These are phyloP conservation scores for Trichoderma sp. DNA, from an alignment of 2,329 filamentous ascomycete species.

Conservation along the genomic window DNA sequence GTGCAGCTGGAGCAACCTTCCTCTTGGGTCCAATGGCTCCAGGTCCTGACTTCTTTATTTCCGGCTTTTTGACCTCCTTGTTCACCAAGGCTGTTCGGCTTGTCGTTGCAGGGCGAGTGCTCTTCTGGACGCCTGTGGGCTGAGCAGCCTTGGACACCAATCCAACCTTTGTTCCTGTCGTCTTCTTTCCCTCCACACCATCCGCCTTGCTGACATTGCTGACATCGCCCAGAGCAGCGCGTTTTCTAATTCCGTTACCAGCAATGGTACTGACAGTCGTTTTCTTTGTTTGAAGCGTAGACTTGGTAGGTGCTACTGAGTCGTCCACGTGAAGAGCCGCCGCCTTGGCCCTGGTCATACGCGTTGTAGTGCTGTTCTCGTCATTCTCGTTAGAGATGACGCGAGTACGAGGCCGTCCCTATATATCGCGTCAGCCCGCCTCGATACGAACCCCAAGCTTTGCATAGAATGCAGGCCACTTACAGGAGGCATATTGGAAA, in stretches of 20 bases:
- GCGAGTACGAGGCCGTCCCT: slow-evolving; percentile 58
- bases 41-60: slow-evolving; percentile 72
- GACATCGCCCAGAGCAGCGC: slow-evolving; percentile 86
- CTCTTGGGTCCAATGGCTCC: slow-evolving; percentile 72
- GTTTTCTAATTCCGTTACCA: slow-evolving; percentile 63
- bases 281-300: slow-evolving; percentile 72
- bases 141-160: slow-evolving; percentile 79
- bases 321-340: slow-evolving; percentile 71
- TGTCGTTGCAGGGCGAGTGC: slow-evolving; percentile 52
- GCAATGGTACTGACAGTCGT: slow-evolving; percentile 52
- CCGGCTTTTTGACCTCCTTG: slow-evolving; percentile 68
- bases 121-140: slow-evolving; percentile 80
- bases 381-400: slow-evolving; percentile 90
- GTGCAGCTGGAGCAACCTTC: slow-evolving; percentile 55
- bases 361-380: slow-evolving; percentile 78
- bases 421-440: slow-evolving; percentile 17
- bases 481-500: slow-evolving; percentile 42
- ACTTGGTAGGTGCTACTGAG: slow-evolving; percentile 57
- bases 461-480: slow-evolving; percentile 26
- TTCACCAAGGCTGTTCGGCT: slow-evolving; percentile 63
- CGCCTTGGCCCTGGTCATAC: slow-evolving; percentile 90
- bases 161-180: slow-evolving; percentile 60
- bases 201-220: slow-evolving; percentile 90
- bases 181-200: slow-evolving; percentile 73
- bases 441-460: background rate